Evolutionary conservation across 2,329 filamentous ascomycete genomes (phyloP), one percentile per base, ranked within the genome.

Genomic region (Conoideocrella luteorostrata): DNA sequence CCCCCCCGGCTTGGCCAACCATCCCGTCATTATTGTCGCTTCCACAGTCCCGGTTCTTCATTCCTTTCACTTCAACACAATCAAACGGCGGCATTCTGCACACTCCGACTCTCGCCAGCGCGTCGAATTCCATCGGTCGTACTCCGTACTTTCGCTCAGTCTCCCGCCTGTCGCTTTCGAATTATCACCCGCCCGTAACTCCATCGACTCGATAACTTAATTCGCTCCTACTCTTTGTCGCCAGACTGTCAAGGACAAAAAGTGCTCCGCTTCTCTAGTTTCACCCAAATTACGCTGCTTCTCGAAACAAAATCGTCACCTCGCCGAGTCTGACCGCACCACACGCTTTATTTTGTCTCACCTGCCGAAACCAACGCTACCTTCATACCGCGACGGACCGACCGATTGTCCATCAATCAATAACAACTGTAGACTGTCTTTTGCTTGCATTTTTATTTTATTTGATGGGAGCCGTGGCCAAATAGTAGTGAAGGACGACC

Each of bases 61-160:
- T 47, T 39, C 45, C 38, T 45, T 39, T 41, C 26, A 28, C 32
- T 20, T 41, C 36, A 41, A n/a, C 33, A 44, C 33, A 40, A 38
- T 34, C 41, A 32, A 47, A 15, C 45, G 26, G 32, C 30, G 37
- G 30, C 41, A 44, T 44, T 37, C 41, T 17, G 41, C 30, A 40
- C 41, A 9, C 21, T 18, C 30, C 11, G 17, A 35, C 41, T 34
- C 15, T 44, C 22, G 18, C 38, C n/a, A 17, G 23, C 42, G 29
- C 45, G 41, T 34, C 41, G 15, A 20, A 21, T 17, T 24, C n/a
- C 13, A 30, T 34, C 26, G 7, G 18, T 40, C 24, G 30, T 44
- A n/a, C 12, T 20, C 22, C 12, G 29, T 26, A 7, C 29, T 20
- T 23, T 10, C 12, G 28, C 26, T 29, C 21, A 17, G 13, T 17